Evolutionary conservation across 768 basidiomycete species (phyloP).

Genomic region (Amyloporia xantha): DNA sequence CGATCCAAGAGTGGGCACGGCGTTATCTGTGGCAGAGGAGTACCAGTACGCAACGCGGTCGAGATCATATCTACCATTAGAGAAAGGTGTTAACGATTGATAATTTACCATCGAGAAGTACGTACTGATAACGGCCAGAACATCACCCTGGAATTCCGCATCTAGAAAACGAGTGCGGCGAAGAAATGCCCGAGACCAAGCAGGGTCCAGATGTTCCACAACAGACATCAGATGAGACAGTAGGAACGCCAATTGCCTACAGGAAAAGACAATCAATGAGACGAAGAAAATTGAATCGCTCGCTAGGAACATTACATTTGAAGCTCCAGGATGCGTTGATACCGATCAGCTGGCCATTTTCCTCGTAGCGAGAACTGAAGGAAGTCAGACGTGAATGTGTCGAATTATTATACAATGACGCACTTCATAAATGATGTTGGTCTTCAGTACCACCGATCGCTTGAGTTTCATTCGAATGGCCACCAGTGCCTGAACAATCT

Average conservation of each 20-base stretch:
- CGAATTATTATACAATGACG: slow-evolving; percentile 10
- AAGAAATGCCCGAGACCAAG: slow-evolving; percentile 75
- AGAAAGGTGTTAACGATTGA: too few species aligned
- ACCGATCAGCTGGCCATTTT: slow-evolving; percentile 74
- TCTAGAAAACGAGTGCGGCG: slow-evolving; percentile 70
- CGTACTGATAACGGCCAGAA: slow-evolving; percentile 75
- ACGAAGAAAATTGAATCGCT: background rate
- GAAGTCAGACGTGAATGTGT: too few species aligned
- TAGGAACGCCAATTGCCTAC: slow-evolving; percentile 60
- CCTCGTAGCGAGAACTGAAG: slow-evolving; percentile 68
- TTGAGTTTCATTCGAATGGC: slow-evolving; percentile 72
- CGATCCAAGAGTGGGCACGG: slow-evolving; percentile 58
- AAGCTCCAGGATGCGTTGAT: slow-evolving; percentile 59
- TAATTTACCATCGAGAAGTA: background rate
- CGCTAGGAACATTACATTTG: slow-evolving; percentile 46
- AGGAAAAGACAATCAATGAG: background rate
- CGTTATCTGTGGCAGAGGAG: slow-evolving; percentile 79
- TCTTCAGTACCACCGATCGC: slow-evolving; percentile 46
- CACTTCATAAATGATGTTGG: slow-evolving; percentile 66
- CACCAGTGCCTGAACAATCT: slow-evolving; percentile 59
- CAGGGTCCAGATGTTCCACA: slow-evolving; percentile 61
- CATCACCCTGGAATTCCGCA: slow-evolving; percentile 76
- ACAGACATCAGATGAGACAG: slow-evolving; percentile 72
- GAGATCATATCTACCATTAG: slow-evolving; percentile 60
- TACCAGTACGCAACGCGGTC: slow-evolving; percentile 64